Evolutionary conservation across 805 yeast species (phyloP).

Genomic region (Starmerella riodocensis): DNA sequence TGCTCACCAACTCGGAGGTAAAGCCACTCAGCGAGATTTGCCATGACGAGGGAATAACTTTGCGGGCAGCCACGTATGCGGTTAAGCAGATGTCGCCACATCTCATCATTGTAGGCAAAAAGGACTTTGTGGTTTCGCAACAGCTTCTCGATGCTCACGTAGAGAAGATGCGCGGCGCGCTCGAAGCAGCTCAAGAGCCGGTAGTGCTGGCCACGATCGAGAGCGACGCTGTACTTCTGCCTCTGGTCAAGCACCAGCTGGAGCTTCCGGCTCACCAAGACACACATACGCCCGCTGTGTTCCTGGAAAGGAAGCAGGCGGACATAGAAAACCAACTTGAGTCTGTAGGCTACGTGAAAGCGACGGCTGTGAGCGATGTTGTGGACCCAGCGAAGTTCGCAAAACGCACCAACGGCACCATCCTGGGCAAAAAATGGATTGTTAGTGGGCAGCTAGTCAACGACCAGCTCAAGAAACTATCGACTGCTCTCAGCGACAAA

Average conservation of each 20-base stretch:
- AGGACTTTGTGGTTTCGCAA: conserved; percentile 11
- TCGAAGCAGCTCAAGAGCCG: conserved; percentile 11
- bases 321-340: conserved; percentile 1
- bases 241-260: conserved; percentile 8
- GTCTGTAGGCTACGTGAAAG: conserved; percentile 5
- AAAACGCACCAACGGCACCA: conserved; percentile 2
- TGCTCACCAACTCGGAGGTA: neutral
- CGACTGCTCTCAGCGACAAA: conserved; percentile 2
- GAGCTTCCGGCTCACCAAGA: conserved; percentile 3
- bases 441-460: conserved; percentile 8
- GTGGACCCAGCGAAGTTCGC: conserved; percentile 8
- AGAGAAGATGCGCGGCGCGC: neutral
- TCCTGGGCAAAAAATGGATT: conserved; percentile 4
- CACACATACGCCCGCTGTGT: conserved; percentile 4
- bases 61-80: conserved; percentile 11
- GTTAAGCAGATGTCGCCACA: conserved; percentile 2
- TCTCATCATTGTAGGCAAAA: conserved; percentile 7
- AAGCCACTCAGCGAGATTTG: conserved; percentile 5
- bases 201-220: conserved; percentile 5
- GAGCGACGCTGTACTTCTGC: conserved; percentile 5
- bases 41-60: conserved; percentile 6
- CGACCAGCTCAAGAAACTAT: neutral
- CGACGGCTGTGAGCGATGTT: neutral
- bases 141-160: conserved; percentile 5
- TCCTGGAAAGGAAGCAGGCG: neutral